phyloP scores from a whole-genome alignment of 768 basidiomycete species.

The Pleurotus ostreatus region DNA sequence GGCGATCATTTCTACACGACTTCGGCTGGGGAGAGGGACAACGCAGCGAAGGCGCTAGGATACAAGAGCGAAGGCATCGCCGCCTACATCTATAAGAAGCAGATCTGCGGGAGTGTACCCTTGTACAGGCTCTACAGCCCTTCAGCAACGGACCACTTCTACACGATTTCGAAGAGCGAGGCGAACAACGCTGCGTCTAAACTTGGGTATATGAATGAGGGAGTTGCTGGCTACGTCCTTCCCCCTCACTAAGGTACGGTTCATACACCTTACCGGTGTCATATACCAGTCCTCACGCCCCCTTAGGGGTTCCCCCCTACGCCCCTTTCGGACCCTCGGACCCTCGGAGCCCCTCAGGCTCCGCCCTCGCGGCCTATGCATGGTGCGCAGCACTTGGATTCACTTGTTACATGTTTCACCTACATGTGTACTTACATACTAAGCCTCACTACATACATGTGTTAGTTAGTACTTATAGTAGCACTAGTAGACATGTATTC shows the following conservation, averaged over 20 bases:
- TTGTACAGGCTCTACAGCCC: not conserved
- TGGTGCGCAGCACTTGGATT: too few species aligned
- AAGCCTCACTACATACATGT: too few species aligned
- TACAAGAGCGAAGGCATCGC: slow-evolving; percentile 4
- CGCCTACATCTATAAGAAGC: not conserved
- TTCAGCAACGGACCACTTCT: slow-evolving; percentile 1
- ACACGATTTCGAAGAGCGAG: not conserved
- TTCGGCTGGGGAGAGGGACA: slow-evolving; percentile 2
- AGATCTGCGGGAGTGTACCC: slow-evolving; percentile 4
- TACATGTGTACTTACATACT: too few species aligned
- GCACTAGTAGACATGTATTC: too few species aligned
- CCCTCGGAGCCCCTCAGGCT: too few species aligned
- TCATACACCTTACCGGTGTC: too few species aligned
- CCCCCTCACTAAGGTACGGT: not conserved
- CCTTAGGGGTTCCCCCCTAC: too few species aligned
- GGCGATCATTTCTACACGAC: slow-evolving; percentile 7
- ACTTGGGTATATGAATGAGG: slow-evolving; percentile 7
- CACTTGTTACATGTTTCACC: too few species aligned
- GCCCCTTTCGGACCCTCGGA: too few species aligned
- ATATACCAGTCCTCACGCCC: too few species aligned
- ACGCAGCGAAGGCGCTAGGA: not conserved
- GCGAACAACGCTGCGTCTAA: not conserved
- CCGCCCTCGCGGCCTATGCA: too few species aligned
- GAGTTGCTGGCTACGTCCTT: slow-evolving; percentile 11
- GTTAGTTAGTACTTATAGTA: too few species aligned